phyloP scores from a whole-genome alignment of 441 rosid genomes.

The Hura crepitans region DNA sequence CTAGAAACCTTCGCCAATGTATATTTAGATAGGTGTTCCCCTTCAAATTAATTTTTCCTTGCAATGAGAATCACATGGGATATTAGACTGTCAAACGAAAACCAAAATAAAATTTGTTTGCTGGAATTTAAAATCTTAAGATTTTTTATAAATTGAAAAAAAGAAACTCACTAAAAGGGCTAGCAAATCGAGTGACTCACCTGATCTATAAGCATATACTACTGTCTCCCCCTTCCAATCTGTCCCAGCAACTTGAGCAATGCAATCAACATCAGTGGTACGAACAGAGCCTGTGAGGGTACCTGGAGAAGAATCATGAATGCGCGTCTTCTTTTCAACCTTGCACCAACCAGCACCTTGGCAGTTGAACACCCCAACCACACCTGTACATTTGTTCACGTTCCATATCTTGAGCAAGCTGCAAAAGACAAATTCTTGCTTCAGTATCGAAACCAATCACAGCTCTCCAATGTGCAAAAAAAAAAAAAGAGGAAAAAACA shows the following conservation, averaged over 20 bases:
- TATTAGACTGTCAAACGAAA: no score
- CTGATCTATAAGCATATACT: slow-evolving; percentile 65
- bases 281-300: slow-evolving; percentile 60
- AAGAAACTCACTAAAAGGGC: neutral
- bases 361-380: slow-evolving; percentile 90
- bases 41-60: neutral
- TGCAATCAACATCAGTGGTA: slow-evolving; percentile 61
- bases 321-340: slow-evolving; percentile 62
- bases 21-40: neutral
- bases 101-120: neutral
- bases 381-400: slow-evolving; percentile 69
- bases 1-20: neutral
- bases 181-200: slow-evolving; percentile 30
- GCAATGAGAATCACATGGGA: no score
- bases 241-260: slow-evolving; percentile 61
- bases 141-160: no score
- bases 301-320: slow-evolving; percentile 81
- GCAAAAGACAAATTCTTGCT: slow-evolving; percentile 14
- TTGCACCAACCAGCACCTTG: slow-evolving; percentile 99
- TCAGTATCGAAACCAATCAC: neutral
- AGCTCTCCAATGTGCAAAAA: neutral
- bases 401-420: slow-evolving; percentile 92
- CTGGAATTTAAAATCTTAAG: neutral
- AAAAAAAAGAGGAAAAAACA: neutral
- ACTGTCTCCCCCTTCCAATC: slow-evolving; percentile 71